Evolutionary conservation across 805 yeast species (phyloP).

Genomic region (Ogataea thermomethanolica): DNA sequence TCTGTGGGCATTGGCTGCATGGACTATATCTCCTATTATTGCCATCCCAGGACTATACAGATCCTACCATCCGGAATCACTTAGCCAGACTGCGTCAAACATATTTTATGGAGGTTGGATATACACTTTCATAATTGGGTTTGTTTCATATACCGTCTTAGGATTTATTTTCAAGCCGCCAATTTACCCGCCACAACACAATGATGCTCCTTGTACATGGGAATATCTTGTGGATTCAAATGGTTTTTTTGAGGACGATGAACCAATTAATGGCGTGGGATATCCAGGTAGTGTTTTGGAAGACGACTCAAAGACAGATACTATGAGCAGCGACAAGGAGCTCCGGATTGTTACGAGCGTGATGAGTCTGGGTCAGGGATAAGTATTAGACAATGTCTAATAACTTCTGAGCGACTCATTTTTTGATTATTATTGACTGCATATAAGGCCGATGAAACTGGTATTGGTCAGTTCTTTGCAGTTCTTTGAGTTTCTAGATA

Average conservation of each 20-base stretch:
- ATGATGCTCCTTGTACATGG: slow-evolving; percentile 21
- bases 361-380: no score
- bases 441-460: no score
- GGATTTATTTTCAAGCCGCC: slow-evolving; percentile 20
- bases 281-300: slow-evolving; percentile 16
- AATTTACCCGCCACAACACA: slow-evolving; percentile 19
- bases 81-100: slow-evolving; percentile 18
- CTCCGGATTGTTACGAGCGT: no score
- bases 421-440: no score
- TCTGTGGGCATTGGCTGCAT: slow-evolving; percentile 16
- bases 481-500: no score
- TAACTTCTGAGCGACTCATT: no score
- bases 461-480: no score
- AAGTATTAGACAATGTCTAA: no score
- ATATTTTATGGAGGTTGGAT: slow-evolving; percentile 27
- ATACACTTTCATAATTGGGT: slow-evolving; percentile 19
- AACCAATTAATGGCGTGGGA: slow-evolving; percentile 26
- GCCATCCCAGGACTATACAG: slow-evolving; percentile 31
- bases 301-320: no score
- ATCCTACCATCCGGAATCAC: slow-evolving; percentile 20
- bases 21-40: slow-evolving; percentile 21
- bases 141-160: slow-evolving; percentile 12
- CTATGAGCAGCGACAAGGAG: no score
- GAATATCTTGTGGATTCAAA: slow-evolving; percentile 21
- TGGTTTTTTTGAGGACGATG: slow-evolving; percentile 28